Evolutionary conservation across 2,329 filamentous ascomycete species (phyloP).

Genomic region (Plenodomus lindquistii): DNA sequence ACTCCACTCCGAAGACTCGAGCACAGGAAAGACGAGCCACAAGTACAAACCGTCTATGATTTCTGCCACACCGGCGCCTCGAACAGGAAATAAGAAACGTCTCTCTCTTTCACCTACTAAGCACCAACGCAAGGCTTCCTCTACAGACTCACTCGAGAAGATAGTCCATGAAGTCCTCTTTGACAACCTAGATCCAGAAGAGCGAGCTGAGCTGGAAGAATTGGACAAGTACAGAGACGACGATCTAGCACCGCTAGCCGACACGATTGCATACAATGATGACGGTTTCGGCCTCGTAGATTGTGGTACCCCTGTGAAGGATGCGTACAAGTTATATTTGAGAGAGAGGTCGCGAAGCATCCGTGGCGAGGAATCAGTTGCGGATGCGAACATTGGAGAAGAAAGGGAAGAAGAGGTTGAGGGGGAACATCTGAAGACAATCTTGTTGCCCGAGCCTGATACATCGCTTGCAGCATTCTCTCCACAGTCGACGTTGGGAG

Average conservation of each 20-base stretch:
- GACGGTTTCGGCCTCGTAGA: conserved; percentile 1
- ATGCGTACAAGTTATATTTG: background rate
- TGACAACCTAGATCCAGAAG: conserved; percentile 5
- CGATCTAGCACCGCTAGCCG: conserved; percentile 27
- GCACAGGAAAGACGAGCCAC: background rate
- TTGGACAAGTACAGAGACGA: conserved; percentile 19
- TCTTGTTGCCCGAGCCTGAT: background rate
- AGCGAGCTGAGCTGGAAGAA: conserved; percentile 7
- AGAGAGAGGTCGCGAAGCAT: background rate
- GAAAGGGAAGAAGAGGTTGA: background rate
- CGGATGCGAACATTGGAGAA: background rate
- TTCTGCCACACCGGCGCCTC: background rate
- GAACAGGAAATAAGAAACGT: background rate
- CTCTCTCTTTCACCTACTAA: background rate
- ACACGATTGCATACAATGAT: conserved; percentile 10
- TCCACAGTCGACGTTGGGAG: too few relatives aligned
- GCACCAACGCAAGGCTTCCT: background rate
- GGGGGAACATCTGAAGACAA: background rate
- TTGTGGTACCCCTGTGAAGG: background rate
- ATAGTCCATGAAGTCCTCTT: conserved; percentile 11
- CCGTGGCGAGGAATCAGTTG: too few relatives aligned
- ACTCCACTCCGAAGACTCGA: background rate
- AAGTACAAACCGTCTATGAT: background rate
- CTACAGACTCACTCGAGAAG: conserved; percentile 7
- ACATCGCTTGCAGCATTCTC: background rate